A percentile compares a stretch with the other conserved stretches of the same genome.
phyloP scores from a whole-genome alignment of 805 yeast genomes.

The Wickerhamomyces alni region DNA sequence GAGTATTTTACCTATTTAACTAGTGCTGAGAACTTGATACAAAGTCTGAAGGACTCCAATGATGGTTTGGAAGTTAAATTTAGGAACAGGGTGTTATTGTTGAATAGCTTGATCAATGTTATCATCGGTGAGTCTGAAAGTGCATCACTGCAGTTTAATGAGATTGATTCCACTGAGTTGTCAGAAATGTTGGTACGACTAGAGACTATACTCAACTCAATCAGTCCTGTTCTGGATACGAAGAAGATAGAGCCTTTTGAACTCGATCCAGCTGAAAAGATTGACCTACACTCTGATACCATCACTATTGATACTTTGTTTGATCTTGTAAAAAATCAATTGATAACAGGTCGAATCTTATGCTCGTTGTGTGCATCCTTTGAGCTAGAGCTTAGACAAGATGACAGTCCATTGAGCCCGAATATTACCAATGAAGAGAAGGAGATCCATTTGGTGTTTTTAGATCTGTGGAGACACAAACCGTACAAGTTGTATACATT shows the following conservation, averaged over 20 bases:
- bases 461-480: conserved; percentile 21
- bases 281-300: not conserved
- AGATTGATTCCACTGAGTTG: not conserved
- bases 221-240: conserved; percentile 20
- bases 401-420: conserved; percentile 11
- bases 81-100: not conserved
- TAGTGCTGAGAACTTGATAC: conserved; percentile 9
- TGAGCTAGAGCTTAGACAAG: conserved; percentile 19
- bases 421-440: not conserved
- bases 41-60: not conserved
- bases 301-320: conserved; percentile 18
- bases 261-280: not conserved
- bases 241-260: conserved; percentile 3
- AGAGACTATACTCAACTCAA: conserved; percentile 11
- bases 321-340: conserved; percentile 19
- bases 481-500: conserved; percentile 28
- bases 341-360: conserved; percentile 29
- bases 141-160: not conserved
- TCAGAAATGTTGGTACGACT: conserved; percentile 1
- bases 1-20: conserved; percentile 23
- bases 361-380: conserved; percentile 29
- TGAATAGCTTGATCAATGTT: conserved; percentile 1
- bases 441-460: conserved; percentile 7
- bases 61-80: not conserved
- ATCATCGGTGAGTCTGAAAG: conserved; percentile 2